These are phyloP conservation scores for Draba incana DNA, from an alignment of 345 rosid species.

Conservation along the genomic window DNA sequence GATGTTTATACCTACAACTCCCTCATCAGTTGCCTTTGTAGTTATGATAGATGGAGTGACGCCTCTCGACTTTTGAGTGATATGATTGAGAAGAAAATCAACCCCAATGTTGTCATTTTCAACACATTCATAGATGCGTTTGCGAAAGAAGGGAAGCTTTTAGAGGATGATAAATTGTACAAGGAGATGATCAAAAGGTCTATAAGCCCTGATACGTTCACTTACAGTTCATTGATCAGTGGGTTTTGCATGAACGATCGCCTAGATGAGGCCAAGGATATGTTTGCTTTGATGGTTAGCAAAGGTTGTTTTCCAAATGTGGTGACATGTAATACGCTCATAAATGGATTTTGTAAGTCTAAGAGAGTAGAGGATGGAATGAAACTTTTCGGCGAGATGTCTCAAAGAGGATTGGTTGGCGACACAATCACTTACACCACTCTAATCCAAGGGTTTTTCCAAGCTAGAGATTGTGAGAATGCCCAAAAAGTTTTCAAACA, in stretches of 20 bases:
- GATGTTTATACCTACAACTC: neutral
- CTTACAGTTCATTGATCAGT: neutral
- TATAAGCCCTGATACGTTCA: neutral
- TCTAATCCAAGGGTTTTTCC: conserved; percentile 9
- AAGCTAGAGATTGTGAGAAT: neutral
- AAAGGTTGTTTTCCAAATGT: neutral
- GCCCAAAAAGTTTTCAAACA: neutral
- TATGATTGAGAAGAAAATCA: neutral
- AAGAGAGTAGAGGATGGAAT: neutral
- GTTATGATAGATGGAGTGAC: neutral
- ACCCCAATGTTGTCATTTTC: neutral
- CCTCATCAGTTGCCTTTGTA: conserved; percentile 26
- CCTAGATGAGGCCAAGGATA: neutral
- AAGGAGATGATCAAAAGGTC: neutral
- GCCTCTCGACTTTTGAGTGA: neutral
- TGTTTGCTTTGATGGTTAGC: neutral
- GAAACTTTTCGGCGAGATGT: neutral
- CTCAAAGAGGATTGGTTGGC: neutral
- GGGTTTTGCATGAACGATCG: neutral
- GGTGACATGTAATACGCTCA: neutral
- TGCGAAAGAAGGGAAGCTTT: neutral
- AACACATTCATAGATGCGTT: neutral
- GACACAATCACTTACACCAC: neutral
- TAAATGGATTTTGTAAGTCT: conserved; percentile 2
- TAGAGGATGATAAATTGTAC: neutral